Evolutionary conservation across 2,329 filamentous ascomycete genomes (phyloP), one percentile per base, ranked within the genome.

Genomic region (Alternaria conjuncta): DNA sequence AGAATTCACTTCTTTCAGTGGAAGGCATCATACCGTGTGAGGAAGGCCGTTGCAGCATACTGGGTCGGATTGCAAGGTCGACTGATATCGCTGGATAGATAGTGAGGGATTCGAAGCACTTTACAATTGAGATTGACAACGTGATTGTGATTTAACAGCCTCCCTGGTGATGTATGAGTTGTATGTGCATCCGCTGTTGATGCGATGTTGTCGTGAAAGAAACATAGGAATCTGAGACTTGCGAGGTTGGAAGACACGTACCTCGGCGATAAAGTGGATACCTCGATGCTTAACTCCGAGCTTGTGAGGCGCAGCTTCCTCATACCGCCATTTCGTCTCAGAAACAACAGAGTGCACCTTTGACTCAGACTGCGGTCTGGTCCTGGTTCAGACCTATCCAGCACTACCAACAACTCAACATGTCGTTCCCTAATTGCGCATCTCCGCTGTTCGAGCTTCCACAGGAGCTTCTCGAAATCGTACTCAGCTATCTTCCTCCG

Each of bases 81-180:
- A 0, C n/a, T n/a, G n/a, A 9, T 1, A 8, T 36, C 7, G 32
- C 32, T 9, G 32, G 1, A 1, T 2, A 3, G 1, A 9, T 36
- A 5, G 1, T 9, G 2, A 36, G 32, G 8, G 2, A 36, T 36
- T 36, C 32, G 32, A 36, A n/a, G 15, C 32, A 36, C 32, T 15
- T 2, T 5, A 36, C 32, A 1, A 36, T 36, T 36, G 32, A n/a
- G 32, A 36, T 36, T 9, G 15, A n/a, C 32, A 36, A 9, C 32
- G 7, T 36, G 32, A 36, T 36, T 36, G 15, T 36, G 32, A 36
- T n/a, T 4, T 36, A 0, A n/a, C 32, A 36, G 4, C 32, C 32
- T 36, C 32, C 32, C 32, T 5, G 32, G 32, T 36, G 32, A n/a
- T 36, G 0, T n/a, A n/a, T 15, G 1, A 3, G 32, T 15, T 36